Evolutionary conservation across 2,329 filamentous ascomycete species (phyloP).

Genomic region (Botryotinia globosa): DNA sequence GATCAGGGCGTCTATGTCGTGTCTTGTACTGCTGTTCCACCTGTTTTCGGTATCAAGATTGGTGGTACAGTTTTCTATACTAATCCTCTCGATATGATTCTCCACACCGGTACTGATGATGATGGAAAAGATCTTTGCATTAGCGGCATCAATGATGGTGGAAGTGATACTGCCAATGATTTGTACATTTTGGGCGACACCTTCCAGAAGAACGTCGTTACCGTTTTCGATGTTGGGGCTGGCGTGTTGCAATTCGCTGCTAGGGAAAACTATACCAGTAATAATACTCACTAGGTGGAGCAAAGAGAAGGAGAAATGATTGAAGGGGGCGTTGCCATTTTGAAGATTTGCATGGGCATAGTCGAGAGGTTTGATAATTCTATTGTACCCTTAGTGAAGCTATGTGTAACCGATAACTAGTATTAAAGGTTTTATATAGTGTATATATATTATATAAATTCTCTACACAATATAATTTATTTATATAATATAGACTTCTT

Average conservation of each 20-base stretch:
- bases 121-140: slow-evolving; percentile 36
- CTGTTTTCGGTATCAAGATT: slow-evolving; percentile 44
- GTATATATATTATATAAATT: too few relatives aligned
- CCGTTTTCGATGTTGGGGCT: slow-evolving; percentile 50
- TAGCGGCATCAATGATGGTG: slow-evolving; percentile 38
- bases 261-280: slow-evolving; percentile 30
- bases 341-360: background rate
- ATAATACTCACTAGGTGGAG: slow-evolving; percentile 17
- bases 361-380: background rate
- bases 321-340: background rate
- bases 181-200: slow-evolving; percentile 45
- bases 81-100: slow-evolving; percentile 38
- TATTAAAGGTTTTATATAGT: too few relatives aligned
- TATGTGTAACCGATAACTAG: too few relatives aligned
- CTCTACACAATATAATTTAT: too few relatives aligned
- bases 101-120: slow-evolving; percentile 25
- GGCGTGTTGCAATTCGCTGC: slow-evolving; percentile 47
- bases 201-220: slow-evolving; percentile 50
- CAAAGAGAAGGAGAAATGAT: background rate
- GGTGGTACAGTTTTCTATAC: slow-evolving; percentile 38
- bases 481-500: too few relatives aligned
- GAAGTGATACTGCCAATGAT: slow-evolving; percentile 34
- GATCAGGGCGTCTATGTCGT: slow-evolving; percentile 41
- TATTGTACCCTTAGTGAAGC: background rate
- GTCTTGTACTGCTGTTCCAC: slow-evolving; percentile 43